Evolutionary conservation across 768 basidiomycete species (phyloP).

Genomic region (Suillus subaureus): DNA sequence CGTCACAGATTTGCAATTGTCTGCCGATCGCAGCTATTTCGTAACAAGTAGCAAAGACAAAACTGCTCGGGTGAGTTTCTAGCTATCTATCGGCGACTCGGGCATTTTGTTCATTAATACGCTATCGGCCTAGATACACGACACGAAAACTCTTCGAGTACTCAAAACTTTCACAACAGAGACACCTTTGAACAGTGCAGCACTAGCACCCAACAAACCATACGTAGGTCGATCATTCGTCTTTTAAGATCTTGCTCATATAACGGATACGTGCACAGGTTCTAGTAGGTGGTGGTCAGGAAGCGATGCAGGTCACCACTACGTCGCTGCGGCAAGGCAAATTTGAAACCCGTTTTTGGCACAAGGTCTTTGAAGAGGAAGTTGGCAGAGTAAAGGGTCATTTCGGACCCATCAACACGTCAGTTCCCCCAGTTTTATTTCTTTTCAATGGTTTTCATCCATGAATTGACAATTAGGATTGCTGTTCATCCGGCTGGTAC

Average conservation of each 20-base stretch:
- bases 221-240: constrained; percentile 54
- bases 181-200: constrained; percentile 93
- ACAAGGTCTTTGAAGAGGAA: constrained; percentile 95
- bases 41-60: constrained; percentile 98
- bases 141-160: constrained; percentile 83
- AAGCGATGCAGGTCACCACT: constrained; percentile 96
- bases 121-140: constrained; percentile 62
- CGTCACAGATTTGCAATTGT: constrained; percentile 92
- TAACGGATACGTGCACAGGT: constrained; percentile 47
- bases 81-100: background rate
- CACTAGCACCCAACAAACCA: constrained; percentile 80
- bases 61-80: constrained; percentile 70
- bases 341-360: constrained; percentile 98
- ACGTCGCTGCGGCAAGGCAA: constrained; percentile 93
- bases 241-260: background rate
- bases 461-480: constrained; percentile 53
- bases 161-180: constrained; percentile 94
- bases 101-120: background rate
- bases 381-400: constrained; percentile 97
- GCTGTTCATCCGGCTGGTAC: constrained; percentile 90
- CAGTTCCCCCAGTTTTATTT: constrained; percentile 34
- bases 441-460: background rate
- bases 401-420: constrained; percentile 97
- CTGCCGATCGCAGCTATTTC: constrained; percentile 90
- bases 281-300: constrained; percentile 94